Base-by-base conservation (phyloP, 2,329 filamentous ascomycete genomes). In the Rosellinia necatrix region DNA sequence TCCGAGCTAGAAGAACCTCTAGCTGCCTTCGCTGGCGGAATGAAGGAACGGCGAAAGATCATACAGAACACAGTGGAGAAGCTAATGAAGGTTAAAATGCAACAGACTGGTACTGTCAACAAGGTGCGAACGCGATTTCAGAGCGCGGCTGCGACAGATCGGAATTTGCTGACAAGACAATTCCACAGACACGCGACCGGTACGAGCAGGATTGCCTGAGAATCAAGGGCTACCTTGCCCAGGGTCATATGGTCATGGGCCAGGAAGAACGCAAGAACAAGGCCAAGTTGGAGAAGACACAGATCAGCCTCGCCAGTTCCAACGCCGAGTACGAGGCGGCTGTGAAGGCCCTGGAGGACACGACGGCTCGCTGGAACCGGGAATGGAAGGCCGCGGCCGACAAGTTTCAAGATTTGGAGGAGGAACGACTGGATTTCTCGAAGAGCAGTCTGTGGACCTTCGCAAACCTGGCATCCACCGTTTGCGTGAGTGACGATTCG, bases 221-320 rank as follows among this genome's bases (percentile, higher is more conserved):
- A 72, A 97, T 99, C 73, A 99, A 99, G 75, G 94, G 94, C 34
- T 99, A 99, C 70, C 84, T 99, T 4, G 94, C 96, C 3, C 94
- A 99, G 74, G 94, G 94, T 8, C 96, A 99, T 72, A 99, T 99
- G 94, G 94, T 99, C 55, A 99, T 99, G 94, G 94, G 94, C 12
- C 94, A 99, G 67, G 94, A 99, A 72, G 94, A 99, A 77, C 86
- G 94, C 24, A 97, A 96, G 76, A 99, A 99, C 75, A 99, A 99
- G 76, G 92, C 93, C 19, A 97, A 96, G 75, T 83, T 99, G 38
- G 94, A 99, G 74, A 99, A 99, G 82, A 97, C 94, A 1, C 94
- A 99, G 72, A 94, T 97, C 66, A 96, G 92, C 68, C 83, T 99
- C 56, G 92, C 92, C 0, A 87, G 87, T 6, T 92, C 92, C 58